Evolutionary conservation across 177 flowering plant species (phyloP).

Genomic region (Telopea speciosissima): DNA sequence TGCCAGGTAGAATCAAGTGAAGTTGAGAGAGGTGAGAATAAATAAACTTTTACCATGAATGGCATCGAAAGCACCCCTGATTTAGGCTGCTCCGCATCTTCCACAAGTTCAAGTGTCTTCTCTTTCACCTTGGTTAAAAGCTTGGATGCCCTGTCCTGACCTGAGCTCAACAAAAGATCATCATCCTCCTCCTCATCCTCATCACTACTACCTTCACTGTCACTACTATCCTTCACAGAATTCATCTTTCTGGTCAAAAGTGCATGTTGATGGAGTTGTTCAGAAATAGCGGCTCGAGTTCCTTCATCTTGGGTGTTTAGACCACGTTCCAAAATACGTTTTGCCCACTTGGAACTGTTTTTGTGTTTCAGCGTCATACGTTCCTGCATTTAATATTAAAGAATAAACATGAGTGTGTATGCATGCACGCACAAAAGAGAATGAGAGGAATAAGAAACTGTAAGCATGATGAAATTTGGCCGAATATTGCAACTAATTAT

Average conservation of each 20-base stretch:
- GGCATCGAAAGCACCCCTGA: slow-evolving; percentile 80
- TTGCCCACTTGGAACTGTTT: slow-evolving; percentile 78
- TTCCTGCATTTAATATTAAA: slow-evolving; percentile 42
- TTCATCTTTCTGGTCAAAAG: slow-evolving; percentile 75
- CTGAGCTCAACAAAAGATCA: slow-evolving; percentile 33
- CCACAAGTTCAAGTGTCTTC: slow-evolving; percentile 50
- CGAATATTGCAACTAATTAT: neutral
- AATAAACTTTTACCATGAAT: slow-evolving; percentile 61
- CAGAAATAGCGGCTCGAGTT: slow-evolving; percentile 79
- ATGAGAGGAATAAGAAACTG: neutral
- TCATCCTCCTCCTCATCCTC: slow-evolving; percentile 56
- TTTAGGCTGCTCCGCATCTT: slow-evolving; percentile 54
- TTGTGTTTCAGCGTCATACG: slow-evolving; percentile 79
- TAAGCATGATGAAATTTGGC: neutral
- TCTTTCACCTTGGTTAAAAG: slow-evolving; percentile 60
- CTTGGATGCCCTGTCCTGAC: slow-evolving; percentile 38
- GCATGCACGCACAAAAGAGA: neutral
- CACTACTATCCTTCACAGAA: slow-evolving; percentile 61
- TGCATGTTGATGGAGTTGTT: slow-evolving; percentile 70
- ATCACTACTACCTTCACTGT: slow-evolving; percentile 60
- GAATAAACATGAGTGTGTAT: neutral
- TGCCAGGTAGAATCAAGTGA: too few relatives aligned
- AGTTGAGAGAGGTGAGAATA: neutral
- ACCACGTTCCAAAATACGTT: slow-evolving; percentile 69
- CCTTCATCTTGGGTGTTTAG: slow-evolving; percentile 73